Evolutionary conservation across 768 basidiomycete genomes (phyloP).

Genomic region (Podaxis sp.): DNA sequence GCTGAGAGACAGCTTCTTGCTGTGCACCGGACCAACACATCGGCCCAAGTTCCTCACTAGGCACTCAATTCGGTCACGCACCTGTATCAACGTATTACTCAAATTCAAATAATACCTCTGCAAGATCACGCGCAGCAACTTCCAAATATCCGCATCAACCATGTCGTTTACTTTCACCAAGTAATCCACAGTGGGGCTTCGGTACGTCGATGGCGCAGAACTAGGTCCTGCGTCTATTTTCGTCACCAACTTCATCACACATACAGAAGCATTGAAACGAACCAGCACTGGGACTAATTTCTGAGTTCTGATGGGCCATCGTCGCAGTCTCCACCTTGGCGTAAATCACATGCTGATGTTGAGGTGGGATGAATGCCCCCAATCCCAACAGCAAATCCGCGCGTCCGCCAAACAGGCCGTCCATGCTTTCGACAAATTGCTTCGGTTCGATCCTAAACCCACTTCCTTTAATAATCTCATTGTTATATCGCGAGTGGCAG

Average conservation of each 20-base stretch:
- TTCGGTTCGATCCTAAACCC: background rate
- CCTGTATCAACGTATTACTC: background rate
- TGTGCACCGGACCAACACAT: background rate
- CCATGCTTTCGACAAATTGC: background rate
- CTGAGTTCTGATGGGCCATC: background rate
- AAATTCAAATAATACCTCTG: conserved; percentile 4
- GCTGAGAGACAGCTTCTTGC: background rate
- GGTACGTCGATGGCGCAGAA: background rate
- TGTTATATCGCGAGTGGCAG: background rate
- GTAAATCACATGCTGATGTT: background rate
- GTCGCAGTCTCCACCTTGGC: background rate
- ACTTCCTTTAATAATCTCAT: background rate
- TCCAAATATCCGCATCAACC: background rate
- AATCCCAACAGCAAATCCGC: background rate
- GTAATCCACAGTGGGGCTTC: background rate
- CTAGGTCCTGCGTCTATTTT: background rate
- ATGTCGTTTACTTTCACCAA: background rate
- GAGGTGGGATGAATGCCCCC: background rate
- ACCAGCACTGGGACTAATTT: background rate
- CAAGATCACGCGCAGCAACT: background rate
- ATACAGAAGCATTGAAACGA: background rate
- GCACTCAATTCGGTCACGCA: background rate
- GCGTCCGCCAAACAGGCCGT: background rate
- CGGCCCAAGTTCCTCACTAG: background rate
- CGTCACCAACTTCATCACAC: background rate